Evolutionary conservation across 2,329 filamentous ascomycete genomes (phyloP).

Genomic region (Uncinocarpus reesii): DNA sequence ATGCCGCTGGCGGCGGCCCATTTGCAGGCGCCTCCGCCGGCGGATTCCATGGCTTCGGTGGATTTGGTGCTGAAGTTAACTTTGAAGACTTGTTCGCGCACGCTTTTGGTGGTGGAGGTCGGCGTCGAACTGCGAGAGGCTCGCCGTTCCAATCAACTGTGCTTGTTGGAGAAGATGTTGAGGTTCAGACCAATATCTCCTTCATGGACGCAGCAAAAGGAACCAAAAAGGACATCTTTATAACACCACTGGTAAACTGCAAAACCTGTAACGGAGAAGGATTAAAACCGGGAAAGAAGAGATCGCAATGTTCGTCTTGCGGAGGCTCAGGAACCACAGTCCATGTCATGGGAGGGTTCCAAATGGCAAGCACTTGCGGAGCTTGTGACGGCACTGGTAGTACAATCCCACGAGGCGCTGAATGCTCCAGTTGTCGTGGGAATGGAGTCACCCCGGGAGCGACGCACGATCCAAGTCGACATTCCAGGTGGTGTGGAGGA

Average conservation of each 20-base stretch:
- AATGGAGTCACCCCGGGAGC: slow-evolving; percentile 74
- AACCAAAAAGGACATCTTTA: slow-evolving; percentile 72
- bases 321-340: slow-evolving; percentile 78
- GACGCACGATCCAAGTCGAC: slow-evolving; percentile 74
- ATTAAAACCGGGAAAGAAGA: slow-evolving; percentile 67
- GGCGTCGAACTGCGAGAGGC: slow-evolving; percentile 44
- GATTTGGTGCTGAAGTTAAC: slow-evolving; percentile 75
- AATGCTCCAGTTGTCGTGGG: slow-evolving; percentile 70
- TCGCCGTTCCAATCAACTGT: slow-evolving; percentile 70
- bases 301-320: slow-evolving; percentile 65
- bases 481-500: slow-evolving; percentile 95
- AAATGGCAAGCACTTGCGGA: slow-evolving; percentile 84
- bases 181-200: slow-evolving; percentile 82
- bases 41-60: slow-evolving; percentile 51
- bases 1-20: slow-evolving; percentile 43
- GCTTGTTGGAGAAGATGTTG: slow-evolving; percentile 88
- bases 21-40: slow-evolving; percentile 49
- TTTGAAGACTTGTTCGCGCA: slow-evolving; percentile 85
- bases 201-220: slow-evolving; percentile 97
- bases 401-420: slow-evolving; percentile 64
- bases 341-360: slow-evolving; percentile 87
- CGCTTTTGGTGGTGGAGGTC: slow-evolving; percentile 63
- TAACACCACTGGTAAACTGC: slow-evolving; percentile 72
- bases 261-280: slow-evolving; percentile 74
- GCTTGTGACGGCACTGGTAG: slow-evolving; percentile 70